Evolutionary conservation across 139 green algal genomes (phyloP).

Genomic region (Asterochloris erici): DNA sequence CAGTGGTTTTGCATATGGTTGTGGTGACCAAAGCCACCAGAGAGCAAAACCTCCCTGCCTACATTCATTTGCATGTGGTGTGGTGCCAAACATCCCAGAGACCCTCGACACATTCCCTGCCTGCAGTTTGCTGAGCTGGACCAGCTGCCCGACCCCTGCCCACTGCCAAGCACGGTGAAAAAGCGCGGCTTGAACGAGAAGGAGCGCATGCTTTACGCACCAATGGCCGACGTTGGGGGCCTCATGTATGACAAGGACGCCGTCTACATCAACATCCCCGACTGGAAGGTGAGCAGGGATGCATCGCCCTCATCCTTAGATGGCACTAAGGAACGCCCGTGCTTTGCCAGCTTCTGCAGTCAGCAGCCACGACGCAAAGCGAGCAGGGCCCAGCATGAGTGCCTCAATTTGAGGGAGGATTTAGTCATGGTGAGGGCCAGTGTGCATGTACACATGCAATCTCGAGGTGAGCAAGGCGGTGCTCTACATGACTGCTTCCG

Average conservation of each 20-base stretch:
- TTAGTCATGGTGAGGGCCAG: no score
- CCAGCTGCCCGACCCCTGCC: conserved; percentile 92
- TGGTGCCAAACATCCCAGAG: background rate
- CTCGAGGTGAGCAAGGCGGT: no score
- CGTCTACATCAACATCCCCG: conserved; percentile 96
- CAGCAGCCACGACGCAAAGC: no score
- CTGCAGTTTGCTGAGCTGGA: conserved; percentile 59
- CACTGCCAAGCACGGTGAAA: conserved; percentile 77
- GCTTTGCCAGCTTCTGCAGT: no score
- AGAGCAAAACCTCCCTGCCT: no score
- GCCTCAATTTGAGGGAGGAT: no score
- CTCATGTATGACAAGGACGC: conserved; percentile 97
- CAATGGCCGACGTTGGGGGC: conserved; percentile 93
- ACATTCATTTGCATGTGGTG: background rate
- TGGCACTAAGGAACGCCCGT: background rate
- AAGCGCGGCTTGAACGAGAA: conserved; percentile 78
- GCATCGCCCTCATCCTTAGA: background rate
- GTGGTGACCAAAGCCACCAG: background rate
- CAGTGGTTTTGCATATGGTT: no score
- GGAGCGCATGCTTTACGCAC: conserved; percentile 92
- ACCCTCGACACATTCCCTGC: no score
- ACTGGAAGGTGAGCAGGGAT: conserved; percentile 80
- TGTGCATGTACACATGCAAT: no score
- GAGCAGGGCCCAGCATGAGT: no score
- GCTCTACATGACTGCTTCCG: no score